Conservation (phyloP, 208 protist species). For the Acanthamoeba rhysodes region DNA sequence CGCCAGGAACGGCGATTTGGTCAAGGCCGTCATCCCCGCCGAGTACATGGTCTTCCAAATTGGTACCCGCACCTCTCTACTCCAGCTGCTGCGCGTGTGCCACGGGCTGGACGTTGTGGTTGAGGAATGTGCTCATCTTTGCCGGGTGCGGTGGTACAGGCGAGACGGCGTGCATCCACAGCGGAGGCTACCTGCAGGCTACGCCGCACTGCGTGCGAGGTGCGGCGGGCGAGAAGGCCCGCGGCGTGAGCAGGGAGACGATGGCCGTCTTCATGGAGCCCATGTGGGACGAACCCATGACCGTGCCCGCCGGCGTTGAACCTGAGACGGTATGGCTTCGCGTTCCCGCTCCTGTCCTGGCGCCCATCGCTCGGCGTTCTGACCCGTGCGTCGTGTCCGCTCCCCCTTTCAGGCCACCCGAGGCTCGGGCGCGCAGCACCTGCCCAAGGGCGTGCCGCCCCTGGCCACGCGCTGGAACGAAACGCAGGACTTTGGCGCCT, state of each 20-base stretch:
- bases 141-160: background rate
- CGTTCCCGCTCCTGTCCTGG: too few relatives aligned
- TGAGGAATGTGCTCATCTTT: too few relatives aligned
- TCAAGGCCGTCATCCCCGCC: slow-evolving; percentile 80
- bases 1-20: slow-evolving; percentile 77
- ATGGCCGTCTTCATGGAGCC: slow-evolving; percentile 92
- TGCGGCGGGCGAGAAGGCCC: slow-evolving; percentile 64
- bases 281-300: slow-evolving; percentile 77
- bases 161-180: slow-evolving; percentile 87
- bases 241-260: slow-evolving; percentile 80
- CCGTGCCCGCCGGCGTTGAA: slow-evolving; percentile 65
- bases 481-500: slow-evolving; percentile 14
- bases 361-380: too few relatives aligned
- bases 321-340: background rate
- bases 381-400: background rate
- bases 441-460: slow-evolving; percentile 42
- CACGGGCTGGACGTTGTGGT: too few relatives aligned
- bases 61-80: background rate
- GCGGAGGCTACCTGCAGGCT: slow-evolving; percentile 86
- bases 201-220: slow-evolving; percentile 88
- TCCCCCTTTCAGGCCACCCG: background rate
- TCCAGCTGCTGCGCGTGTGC: background rate
- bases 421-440: slow-evolving; percentile 18
- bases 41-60: slow-evolving; percentile 89
- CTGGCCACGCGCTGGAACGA: slow-evolving; percentile 24